These are phyloP conservation scores for Leccinum variicolor DNA, from an alignment of 768 basidiomycete genomes.

Conservation along the genomic window DNA sequence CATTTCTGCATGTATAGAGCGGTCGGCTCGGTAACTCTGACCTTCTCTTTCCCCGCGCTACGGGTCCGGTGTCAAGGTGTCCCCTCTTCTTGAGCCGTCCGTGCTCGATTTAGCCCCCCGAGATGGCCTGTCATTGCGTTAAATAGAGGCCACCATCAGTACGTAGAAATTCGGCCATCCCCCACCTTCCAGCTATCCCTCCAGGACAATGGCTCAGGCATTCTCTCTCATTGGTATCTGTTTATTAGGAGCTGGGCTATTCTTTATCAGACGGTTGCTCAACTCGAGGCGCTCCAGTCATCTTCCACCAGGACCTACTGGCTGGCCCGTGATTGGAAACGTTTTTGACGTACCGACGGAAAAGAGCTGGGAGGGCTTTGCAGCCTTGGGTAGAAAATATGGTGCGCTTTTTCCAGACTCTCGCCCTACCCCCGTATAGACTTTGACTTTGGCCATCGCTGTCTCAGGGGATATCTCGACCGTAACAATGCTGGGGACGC, in stretches of 20 bases:
- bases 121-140: background rate
- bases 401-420: conserved; percentile 32
- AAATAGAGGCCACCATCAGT: background rate
- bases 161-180: background rate
- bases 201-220: background rate
- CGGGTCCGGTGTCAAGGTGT: background rate
- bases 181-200: background rate
- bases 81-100: background rate
- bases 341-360: conserved; percentile 49
- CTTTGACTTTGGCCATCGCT: conserved; percentile 7
- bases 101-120: background rate
- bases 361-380: conserved; percentile 50
- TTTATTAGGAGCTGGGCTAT: conserved; percentile 18
- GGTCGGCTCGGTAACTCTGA: background rate
- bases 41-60: background rate
- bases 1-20: background rate
- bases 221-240: background rate
- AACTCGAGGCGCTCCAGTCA: background rate
- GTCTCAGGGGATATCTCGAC: conserved; percentile 20
- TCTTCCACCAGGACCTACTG: conserved; percentile 22
- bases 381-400: conserved; percentile 50
- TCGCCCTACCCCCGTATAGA: background rate
- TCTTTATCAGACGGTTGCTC: background rate
- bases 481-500: conserved; percentile 38
- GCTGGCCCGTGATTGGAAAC: conserved; percentile 48